phyloP scores from a whole-genome alignment of 2,329 filamentous ascomycete species.

The Microthyrium microscopicum region DNA sequence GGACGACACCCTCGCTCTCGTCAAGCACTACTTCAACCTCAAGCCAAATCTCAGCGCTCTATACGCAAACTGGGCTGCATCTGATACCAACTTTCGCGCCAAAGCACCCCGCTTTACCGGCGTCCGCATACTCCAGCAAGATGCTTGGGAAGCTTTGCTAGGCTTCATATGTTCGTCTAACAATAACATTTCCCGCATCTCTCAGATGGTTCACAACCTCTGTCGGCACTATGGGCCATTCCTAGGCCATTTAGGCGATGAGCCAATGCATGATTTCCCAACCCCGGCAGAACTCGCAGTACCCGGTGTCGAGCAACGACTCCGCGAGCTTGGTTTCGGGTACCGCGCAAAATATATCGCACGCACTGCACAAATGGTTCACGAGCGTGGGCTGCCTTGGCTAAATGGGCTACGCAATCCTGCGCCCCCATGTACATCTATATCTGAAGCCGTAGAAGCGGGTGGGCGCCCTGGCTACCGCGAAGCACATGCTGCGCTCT shows the following conservation, averaged over 20 bases:
- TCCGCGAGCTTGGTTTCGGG: slow-evolving; percentile 77
- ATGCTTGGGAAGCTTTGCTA: slow-evolving; percentile 87
- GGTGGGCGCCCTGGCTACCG: slow-evolving; percentile 51
- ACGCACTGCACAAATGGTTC: slow-evolving; percentile 62
- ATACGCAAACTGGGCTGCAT: slow-evolving; percentile 73
- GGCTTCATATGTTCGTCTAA: slow-evolving; percentile 98
- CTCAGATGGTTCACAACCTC: slow-evolving; percentile 89
- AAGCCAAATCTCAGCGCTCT: slow-evolving; percentile 56
- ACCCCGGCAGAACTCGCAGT: slow-evolving; percentile 54
- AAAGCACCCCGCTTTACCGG: slow-evolving; percentile 78
- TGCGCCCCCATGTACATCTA: slow-evolving; percentile 38
- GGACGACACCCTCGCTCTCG: slow-evolving; percentile 58
- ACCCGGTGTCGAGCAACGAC: slow-evolving; percentile 57
- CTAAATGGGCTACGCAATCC: slow-evolving; percentile 64
- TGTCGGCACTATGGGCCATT: slow-evolving; percentile 71
- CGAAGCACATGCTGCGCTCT: slow-evolving; percentile 61
- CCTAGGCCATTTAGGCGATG: slow-evolving; percentile 52
- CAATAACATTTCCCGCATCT: slow-evolving; percentile 92
- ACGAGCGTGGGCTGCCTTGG: slow-evolving; percentile 52
- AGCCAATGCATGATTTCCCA: slow-evolving; percentile 78
- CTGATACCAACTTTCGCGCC: slow-evolving; percentile 76
- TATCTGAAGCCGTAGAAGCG: slow-evolving; percentile 31
- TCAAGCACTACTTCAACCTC: slow-evolving; percentile 79
- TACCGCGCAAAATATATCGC: slow-evolving; percentile 89
- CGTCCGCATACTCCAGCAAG: slow-evolving; percentile 81